Base-by-base conservation (phyloP, 2,329 filamentous ascomycete genomes). In the Parafenestella ontariensis region DNA sequence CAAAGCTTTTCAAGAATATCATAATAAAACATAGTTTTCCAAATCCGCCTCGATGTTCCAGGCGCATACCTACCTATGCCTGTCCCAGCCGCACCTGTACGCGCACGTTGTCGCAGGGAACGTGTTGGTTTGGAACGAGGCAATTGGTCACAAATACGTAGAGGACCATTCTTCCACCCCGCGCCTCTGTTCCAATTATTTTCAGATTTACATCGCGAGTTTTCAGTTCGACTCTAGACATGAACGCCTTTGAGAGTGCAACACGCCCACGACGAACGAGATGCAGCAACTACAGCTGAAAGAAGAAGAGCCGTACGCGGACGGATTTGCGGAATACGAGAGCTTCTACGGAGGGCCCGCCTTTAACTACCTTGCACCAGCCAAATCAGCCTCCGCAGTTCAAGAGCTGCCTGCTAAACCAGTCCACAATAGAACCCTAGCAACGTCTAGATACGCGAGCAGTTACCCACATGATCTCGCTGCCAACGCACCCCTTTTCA, bases 311-410 rank as follows among this genome's bases (percentile, higher is more conserved):
- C 40, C 33, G 17, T 60, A 60, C 33, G 40, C 50, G 9, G 54
- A 58, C 36, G 58, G 51, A 18, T 33, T 54, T 23, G 44, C 49
- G 15, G 48, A 52, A 13, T 54, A 52, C 36, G 26, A 47, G n/a
- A 58, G 45, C 45, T 56, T 46, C 42, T 52, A 56, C 40, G 56
- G 56, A 11, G 56, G 56, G 18, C 46, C 41, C 5, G 39, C 56
- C 3, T 52, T 52, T 45, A 49, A 46, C 45, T 56, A 58, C 36
- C 52, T 47, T 29, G 41, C 52, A 13, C 56, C 56, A 3, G 41
- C 52, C 15, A 51, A 47, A 37, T 10, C 42, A 31, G 39, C 46
- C 11, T 40, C 48, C 26, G 34, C 48, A 10, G 45, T 36, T 4
- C 42, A 46, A 39, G 40, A 46, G n/a, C 23, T 46, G 31, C 33